Base-by-base conservation (phyloP, 2,329 filamentous ascomycete species). In the Pseudogymnoascus sp. region DNA sequence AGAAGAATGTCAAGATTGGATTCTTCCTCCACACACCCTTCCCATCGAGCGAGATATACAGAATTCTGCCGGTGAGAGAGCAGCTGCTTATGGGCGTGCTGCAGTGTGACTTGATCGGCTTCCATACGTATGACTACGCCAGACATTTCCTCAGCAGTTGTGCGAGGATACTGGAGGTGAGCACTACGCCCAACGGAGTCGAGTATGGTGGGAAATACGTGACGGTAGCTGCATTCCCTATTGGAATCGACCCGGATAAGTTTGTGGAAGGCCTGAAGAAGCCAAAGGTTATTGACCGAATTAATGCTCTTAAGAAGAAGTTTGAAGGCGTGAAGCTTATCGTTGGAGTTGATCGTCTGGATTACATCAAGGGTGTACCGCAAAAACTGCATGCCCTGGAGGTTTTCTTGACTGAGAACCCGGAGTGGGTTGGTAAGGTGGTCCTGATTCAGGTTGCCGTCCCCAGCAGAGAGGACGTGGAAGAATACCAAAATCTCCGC, bases 111-210 rank as follows among this genome's bases (percentile, higher is more conserved):
- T 80, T 99, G 65, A 91, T 97, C 73, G 95, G 95, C 34, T 97
- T 99, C 80, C 95, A 99, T 77, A 99, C 95, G 29, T 97, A 97
- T 78, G 93, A 97, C 78, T 99, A 99, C 73, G 93, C 93, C n/a
- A 85, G 95, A 62, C 95, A 99, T 77, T 99, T 97, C 79, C 79
- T 99, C 69, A 96, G 92, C 78, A 93, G 90, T 73, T 97, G 95
- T 78, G 93, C 92, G n/a, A 88, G 93, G 68, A 95, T 97, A 69
- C 81, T 97, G 81, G 89, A 80, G 75, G 84, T 76, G 34, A 6
- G 6, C 7, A 97, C 93, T 0, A 96, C 92, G 0, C 93, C 93
- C 0, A 97, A 96, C 71, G 92, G 93, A 11, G 91, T 97, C 67
- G 91, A 96, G 65, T 96, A 91, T 77, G 86, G 93, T 67, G 90